Conservation (phyloP, 495 filamentous ascomycete genomes). For the Aspergillus olivimuriae region DNA sequence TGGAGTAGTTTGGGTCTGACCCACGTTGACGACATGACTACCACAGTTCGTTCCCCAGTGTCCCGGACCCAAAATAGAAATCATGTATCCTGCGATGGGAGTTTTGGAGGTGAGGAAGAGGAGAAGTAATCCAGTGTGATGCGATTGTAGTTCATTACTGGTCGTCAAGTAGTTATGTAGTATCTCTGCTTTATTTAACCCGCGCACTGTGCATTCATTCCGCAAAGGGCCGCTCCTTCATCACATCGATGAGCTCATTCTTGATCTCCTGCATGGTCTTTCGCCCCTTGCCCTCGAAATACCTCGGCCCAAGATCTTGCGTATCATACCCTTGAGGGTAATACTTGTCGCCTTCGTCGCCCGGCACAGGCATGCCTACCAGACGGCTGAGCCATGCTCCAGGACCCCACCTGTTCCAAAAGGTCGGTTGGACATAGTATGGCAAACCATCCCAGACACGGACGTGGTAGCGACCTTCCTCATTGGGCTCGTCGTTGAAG, state of each 20-base stretch:
- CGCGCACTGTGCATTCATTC: neutral
- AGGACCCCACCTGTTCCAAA: conserved; percentile 54
- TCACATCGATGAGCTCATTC: conserved; percentile 20
- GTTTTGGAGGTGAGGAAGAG: no score
- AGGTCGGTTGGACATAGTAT: conserved; percentile 52
- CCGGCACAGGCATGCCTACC: conserved; percentile 51
- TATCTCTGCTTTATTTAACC: no score
- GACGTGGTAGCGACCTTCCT: conserved; percentile 45
- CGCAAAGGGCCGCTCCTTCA: conserved; percentile 19
- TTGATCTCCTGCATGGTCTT: conserved; percentile 39
- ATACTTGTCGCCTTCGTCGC: conserved; percentile 49
- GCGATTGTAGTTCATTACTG: no score
- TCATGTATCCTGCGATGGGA: no score
- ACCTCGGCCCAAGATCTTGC: conserved; percentile 51
- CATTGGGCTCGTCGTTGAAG: conserved; percentile 39
- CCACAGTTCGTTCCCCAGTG: neutral
- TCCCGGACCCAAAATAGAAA: no score
- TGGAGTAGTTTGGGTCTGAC: neutral
- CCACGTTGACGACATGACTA: conserved; percentile 5
- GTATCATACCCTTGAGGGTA: conserved; percentile 53
- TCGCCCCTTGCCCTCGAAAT: conserved; percentile 48
- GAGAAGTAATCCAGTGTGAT: no score
- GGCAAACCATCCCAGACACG: conserved; percentile 42
- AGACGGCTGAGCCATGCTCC: conserved; percentile 43
- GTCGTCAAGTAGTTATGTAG: no score